These are phyloP conservation scores for Taiozyma sp. DNA, from an alignment of 1,139 yeast genomes.

Conservation along the genomic window DNA sequence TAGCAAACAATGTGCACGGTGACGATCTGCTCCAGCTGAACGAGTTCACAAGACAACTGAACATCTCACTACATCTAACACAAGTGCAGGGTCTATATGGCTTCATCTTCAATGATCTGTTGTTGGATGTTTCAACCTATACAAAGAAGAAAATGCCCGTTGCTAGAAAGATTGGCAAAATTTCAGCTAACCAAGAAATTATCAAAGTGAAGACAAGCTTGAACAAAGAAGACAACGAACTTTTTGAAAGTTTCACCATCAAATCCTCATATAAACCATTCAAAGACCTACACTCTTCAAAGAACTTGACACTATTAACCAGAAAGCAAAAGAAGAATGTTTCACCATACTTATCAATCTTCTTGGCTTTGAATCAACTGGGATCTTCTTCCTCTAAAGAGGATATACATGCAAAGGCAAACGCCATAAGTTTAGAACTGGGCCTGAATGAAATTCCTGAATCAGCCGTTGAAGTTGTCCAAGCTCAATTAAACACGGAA, in stretches of 20 bases:
- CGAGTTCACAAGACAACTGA: constrained; percentile 45
- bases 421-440: constrained; percentile 28
- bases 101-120: constrained; percentile 73
- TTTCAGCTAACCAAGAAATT: constrained; percentile 47
- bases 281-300: constrained; percentile 32
- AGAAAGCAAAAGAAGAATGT: constrained; percentile 18
- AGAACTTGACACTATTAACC: constrained; percentile 17
- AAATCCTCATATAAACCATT: constrained; percentile 48
- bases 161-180: constrained; percentile 42
- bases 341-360: constrained; percentile 18
- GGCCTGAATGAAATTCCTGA: constrained; percentile 27
- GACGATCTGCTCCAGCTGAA: constrained; percentile 43
- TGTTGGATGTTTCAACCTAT: constrained; percentile 47
- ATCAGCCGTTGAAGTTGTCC: constrained; percentile 33
- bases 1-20: constrained; percentile 64
- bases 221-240: constrained; percentile 32
- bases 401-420: constrained; percentile 25
- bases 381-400: constrained; percentile 2
- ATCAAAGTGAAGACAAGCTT: constrained; percentile 36
- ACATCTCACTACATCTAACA: constrained; percentile 64
- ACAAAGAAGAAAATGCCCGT: constrained; percentile 47
- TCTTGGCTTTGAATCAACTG: constrained; percentile 17
- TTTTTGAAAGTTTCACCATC: constrained; percentile 50
- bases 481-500: constrained; percentile 58
- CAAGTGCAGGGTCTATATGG: constrained; percentile 82